Evolutionary conservation across 805 yeast genomes (phyloP).

Genomic region (Zygoascus flipseniorum): DNA sequence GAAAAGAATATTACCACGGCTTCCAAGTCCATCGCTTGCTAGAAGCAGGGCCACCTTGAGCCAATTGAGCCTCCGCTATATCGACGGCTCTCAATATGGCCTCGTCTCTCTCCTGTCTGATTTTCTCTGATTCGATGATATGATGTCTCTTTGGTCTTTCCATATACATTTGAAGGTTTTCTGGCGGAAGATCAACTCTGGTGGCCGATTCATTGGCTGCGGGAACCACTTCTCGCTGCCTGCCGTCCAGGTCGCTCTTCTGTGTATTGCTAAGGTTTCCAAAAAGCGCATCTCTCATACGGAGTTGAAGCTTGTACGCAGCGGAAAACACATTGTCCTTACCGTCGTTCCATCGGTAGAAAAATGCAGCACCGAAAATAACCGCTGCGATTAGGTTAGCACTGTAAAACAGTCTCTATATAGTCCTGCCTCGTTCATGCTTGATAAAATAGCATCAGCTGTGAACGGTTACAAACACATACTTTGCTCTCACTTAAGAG

Average conservation of each 20-base stretch:
- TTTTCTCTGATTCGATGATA: slow-evolving; percentile 63
- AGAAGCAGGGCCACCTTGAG: background rate
- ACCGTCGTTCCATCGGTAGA: slow-evolving; percentile 80
- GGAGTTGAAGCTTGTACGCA: slow-evolving; percentile 54
- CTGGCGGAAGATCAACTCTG: slow-evolving; percentile 1
- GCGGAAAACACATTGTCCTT: slow-evolving; percentile 65
- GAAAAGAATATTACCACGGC: background rate
- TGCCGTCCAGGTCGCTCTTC: slow-evolving; percentile 47
- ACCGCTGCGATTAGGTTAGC: slow-evolving; percentile 2
- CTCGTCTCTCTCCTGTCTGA: slow-evolving; percentile 62
- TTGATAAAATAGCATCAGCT: too few species aligned
- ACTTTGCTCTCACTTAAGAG: too few species aligned
- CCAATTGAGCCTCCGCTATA: slow-evolving; percentile 30
- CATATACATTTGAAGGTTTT: slow-evolving; percentile 22
- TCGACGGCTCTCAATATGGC: slow-evolving; percentile 38
- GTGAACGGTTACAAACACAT: too few species aligned
- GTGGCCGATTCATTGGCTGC: slow-evolving; percentile 6
- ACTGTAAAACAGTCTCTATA: background rate
- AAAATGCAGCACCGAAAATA: slow-evolving; percentile 54
- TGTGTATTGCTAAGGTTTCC: slow-evolving; percentile 53
- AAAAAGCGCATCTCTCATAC: slow-evolving; percentile 43
- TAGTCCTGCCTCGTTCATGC: too few species aligned
- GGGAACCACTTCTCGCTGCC: slow-evolving; percentile 20
- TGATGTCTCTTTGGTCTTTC: slow-evolving; percentile 68
- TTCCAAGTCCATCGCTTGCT: background rate